A percentile compares a stretch with the other conserved stretches of the same genome.
These are phyloP conservation scores for Rhynchospora breviuscula DNA, from an alignment of 176 grass and related monocot species.

Conservation along the genomic window DNA sequence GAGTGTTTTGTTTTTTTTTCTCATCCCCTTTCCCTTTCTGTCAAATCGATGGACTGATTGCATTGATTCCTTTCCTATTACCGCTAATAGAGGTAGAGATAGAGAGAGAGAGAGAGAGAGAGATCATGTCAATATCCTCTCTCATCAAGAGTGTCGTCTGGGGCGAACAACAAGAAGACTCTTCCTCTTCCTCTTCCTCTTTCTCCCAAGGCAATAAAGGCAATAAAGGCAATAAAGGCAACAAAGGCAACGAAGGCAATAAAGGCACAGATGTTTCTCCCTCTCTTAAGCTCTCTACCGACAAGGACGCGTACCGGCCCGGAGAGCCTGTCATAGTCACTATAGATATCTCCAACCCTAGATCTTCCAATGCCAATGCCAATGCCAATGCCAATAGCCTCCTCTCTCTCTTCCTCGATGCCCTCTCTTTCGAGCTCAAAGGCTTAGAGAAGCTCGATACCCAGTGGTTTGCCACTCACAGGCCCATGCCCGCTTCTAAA, in stretches of 20 bases:
- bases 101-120: no score
- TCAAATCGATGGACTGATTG: no score
- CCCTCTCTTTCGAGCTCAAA: conserved; percentile 66
- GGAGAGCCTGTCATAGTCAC: conserved; percentile 64
- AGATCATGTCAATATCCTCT: conserved; percentile 30
- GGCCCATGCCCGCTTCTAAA: conserved; percentile 68
- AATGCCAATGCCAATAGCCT: conserved; percentile 14
- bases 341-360: conserved; percentile 51
- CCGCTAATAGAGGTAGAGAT: no score
- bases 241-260: no score
- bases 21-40: no score
- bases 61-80: no score
- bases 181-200: no score
- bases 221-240: no score
- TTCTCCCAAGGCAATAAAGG: no score
- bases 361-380: no score
- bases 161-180: conserved; percentile 40
- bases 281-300: conserved; percentile 63
- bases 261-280: conserved; percentile 50
- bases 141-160: conserved; percentile 63
- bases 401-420: conserved; percentile 63
- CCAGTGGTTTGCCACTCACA: conserved; percentile 73
- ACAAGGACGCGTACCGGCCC: conserved; percentile 79
- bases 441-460: conserved; percentile 91
- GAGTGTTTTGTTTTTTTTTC: no score